phyloP scores from a whole-genome alignment of 495 filamentous ascomycete genomes.

The Neurospora sp. region DNA sequence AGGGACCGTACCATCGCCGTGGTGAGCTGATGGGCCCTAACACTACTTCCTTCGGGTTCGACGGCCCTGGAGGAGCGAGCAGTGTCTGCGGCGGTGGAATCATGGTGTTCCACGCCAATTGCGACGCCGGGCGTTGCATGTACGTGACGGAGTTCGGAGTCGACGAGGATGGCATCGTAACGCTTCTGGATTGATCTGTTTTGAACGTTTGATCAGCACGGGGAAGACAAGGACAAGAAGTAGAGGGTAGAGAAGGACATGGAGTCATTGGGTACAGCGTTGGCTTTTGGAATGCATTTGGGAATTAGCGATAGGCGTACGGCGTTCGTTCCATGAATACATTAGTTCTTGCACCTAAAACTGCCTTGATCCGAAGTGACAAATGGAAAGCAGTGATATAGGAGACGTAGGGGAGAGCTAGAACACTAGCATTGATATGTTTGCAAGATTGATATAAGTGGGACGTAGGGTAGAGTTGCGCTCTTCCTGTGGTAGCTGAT shows the following conservation, averaged over 20 bases:
- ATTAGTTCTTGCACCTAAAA: no score
- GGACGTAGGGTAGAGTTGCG: no score
- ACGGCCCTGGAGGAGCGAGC: conserved; percentile 33
- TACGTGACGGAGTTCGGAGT: conserved; percentile 5
- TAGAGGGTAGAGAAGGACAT: background rate
- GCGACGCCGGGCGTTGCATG: conserved; percentile 27
- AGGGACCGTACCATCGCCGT: conserved; percentile 36
- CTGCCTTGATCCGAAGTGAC: no score
- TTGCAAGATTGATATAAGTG: no score
- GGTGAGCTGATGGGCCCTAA: conserved; percentile 22
- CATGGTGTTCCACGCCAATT: conserved; percentile 43
- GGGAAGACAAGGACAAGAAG: background rate
- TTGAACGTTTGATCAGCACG: background rate
- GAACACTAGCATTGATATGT: no score
- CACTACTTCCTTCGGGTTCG: conserved; percentile 26
- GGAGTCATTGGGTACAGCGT: background rate
- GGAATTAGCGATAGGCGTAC: background rate
- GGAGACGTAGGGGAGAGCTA: no score
- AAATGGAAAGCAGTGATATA: no score
- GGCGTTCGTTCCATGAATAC: background rate
- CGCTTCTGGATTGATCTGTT: background rate
- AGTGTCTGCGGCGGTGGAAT: conserved; percentile 18
- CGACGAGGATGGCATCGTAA: background rate
- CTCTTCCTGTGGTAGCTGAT: no score
- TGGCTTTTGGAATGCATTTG: background rate